A percentile compares a stretch with the other conserved stretches of the same genome.
These are phyloP conservation scores for Yarrowia sp. DNA, from an alignment of 805 yeast genomes.

Conservation along the genomic window DNA sequence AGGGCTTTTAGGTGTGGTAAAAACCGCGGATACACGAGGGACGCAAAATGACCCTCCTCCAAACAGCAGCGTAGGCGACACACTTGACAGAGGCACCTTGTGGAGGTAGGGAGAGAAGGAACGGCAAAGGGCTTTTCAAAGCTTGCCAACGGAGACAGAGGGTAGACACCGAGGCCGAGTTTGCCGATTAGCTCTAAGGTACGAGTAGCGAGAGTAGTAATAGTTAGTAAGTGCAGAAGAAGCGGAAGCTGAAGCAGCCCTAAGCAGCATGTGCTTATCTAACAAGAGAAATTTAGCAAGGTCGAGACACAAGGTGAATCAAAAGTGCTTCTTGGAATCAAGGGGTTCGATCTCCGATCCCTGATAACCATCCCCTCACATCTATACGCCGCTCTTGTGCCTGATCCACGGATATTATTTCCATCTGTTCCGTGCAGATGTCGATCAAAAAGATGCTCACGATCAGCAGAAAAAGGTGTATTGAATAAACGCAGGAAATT, in stretches of 20 bases:
- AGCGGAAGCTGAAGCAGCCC: too few relatives aligned
- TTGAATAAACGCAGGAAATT: constrained; percentile 9
- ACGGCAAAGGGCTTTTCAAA: neutral
- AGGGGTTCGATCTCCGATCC: too few relatives aligned
- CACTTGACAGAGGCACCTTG: neutral
- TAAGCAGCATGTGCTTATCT: too few relatives aligned
- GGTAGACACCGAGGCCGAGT: neutral
- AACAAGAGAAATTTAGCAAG: too few relatives aligned
- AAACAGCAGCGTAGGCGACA: neutral
- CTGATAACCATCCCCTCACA: too few relatives aligned
- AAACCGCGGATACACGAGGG: constrained; percentile 10
- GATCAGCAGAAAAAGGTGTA: constrained; percentile 16
- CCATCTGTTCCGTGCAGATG: constrained; percentile 3
- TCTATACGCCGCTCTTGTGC: too few relatives aligned
- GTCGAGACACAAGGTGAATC: too few relatives aligned
- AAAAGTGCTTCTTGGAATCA: too few relatives aligned
- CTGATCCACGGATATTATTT: neutral
- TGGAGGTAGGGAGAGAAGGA: constrained; percentile 2
- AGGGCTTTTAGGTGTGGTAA: constrained; percentile 6
- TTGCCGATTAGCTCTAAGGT: neutral
- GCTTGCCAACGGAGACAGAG: neutral
- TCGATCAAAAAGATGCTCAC: constrained; percentile 1
- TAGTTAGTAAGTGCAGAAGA: too few relatives aligned
- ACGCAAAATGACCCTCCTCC: constrained; percentile 3
- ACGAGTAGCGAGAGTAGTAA: too few relatives aligned